Evolutionary conservation across 164 flowering plant species (phyloP), one percentile per base, ranked within the genome.

Genomic region (Sextonia rubra): DNA sequence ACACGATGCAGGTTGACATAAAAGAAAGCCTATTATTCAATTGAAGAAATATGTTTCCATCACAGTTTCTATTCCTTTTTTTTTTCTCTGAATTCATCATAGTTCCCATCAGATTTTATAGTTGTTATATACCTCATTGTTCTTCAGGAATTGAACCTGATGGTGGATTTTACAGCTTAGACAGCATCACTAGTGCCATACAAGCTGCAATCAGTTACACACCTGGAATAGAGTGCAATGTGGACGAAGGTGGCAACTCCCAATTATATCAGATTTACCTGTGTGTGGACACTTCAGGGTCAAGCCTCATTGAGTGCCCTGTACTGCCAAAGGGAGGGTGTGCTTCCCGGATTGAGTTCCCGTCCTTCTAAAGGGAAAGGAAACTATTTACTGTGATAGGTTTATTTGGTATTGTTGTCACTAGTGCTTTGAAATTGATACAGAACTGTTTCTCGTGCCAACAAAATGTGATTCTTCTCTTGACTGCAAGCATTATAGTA

Each of bases 231-330:
- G 85, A 85, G 30, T 88, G 91, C 80, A 84, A 86, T 52, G 58
- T 71, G 1, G 86, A 84, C 49, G 49, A 64, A 64, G 68, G 69
- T 0, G 69, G 83, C 1, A 77, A 81, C 24, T 77, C 79, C n/a
- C 90, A 87, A 73, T 76, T 89, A 14, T 84, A 73, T 74, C 87
- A 72, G 83, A 71, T 86, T 75, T 68, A 66, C 87, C 47, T 89
- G 87, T 73, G 89, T 83, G 47, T 85, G 82, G 69, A 78, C 74
- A n/a, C 71, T 81, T 65, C 75, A 6, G 87, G 76, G 0, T 64
- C 80, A 0, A 66, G 73, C 12, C 58, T 87, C 61, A 84, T 87
- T 3, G 77, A 82, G 30, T 87, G 90, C 60, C 90, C 90, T 0
- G 69, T 78, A n/a, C 52, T 72, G 3, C 90, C 86, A 2, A 77